Conservation (phyloP, 2,329 filamentous ascomycete species). For the Didymella sp. region DNA sequence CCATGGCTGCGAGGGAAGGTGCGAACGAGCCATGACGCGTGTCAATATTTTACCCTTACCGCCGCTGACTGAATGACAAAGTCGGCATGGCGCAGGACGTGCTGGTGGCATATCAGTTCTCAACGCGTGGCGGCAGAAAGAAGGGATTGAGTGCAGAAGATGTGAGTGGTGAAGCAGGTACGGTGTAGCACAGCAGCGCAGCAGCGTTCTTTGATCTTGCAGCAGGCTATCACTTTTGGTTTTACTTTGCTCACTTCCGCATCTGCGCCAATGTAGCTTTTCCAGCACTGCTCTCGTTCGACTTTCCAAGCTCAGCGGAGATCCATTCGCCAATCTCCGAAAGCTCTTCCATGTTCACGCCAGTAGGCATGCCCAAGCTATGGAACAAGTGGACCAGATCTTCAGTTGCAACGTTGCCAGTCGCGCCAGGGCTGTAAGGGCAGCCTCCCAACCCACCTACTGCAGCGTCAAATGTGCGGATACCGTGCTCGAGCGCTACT, state of each 20-base stretch:
- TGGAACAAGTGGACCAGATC: conserved; percentile 80
- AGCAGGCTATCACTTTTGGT: background rate
- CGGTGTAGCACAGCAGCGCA: background rate
- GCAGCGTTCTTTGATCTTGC: background rate
- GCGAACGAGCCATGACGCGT: background rate
- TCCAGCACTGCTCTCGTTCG: conserved; percentile 50
- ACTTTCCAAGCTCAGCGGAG: conserved; percentile 42
- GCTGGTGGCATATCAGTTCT: background rate
- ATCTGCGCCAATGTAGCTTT: conserved; percentile 48
- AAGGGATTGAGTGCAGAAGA: background rate
- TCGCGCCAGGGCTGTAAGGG: conserved; percentile 84
- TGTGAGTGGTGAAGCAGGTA: background rate
- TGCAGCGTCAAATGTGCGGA: conserved; percentile 79
- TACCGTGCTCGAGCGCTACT: conserved; percentile 76
- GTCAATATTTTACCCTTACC: background rate
- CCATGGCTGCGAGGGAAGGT: background rate
- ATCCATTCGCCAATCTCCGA: conserved; percentile 51
- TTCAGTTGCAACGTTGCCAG: conserved; percentile 85
- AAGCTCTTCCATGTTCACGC: conserved; percentile 59
- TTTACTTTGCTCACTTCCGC: conserved; percentile 18
- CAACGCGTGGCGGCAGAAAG: background rate
- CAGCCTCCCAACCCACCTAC: conserved; percentile 84
- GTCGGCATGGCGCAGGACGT: background rate
- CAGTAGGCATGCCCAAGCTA: conserved; percentile 75
- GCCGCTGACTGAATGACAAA: background rate